Base-by-base conservation (phyloP, 1,284 basidiomycete genomes). In the Inonotus hispidus region DNA sequence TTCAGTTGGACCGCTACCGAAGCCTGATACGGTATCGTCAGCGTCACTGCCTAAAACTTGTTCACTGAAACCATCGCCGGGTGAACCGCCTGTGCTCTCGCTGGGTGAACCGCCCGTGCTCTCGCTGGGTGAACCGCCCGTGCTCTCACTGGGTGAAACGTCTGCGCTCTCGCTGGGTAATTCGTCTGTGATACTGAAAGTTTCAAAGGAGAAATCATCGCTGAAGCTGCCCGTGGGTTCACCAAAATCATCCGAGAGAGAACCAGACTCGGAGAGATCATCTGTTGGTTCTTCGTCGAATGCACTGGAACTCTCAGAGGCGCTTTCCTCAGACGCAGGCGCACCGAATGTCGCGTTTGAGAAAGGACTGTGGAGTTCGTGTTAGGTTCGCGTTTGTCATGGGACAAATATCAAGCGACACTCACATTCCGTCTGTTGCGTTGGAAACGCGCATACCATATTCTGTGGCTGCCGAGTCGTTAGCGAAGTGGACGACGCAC, bases 361-460 rank as follows among this genome's bases (percentile, higher is more conserved):
- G 47, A 49, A 49, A 29, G 47, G 27, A 21, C 47, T 23, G 21
- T 21, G 23, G 13, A 52, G 14, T 2, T 25, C 19, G 23, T 21
- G 11, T 49, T 21, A 49, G 46, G 8, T 49, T 49, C 23, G 25
- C 10, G 5, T 49, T 49, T 23, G 7, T 21, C 14, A 21, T 13
- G 13, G 46, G 21, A 49, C 10, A 10, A 10, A 23, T 1, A n/a
- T 21, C 23, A 23, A 1, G 2, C 10, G 21, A 10, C 25, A 49
- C 46, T 49, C 50, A 43, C 29, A 23, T 38, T 13, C 23, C 47
- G 19, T 25, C 41, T 13, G 55, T 25, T 13, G 45, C 23, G 14
- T 56, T 56, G 29, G 29, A 11, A 19, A 56, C 23, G 16, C 55
- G 41, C 39, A 56, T 1, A 56, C 55, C 55, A 29, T 29, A 56